Evolutionary conservation across 2,329 filamentous ascomycete genomes (phyloP).

Genomic region (Massarina eburnea): DNA sequence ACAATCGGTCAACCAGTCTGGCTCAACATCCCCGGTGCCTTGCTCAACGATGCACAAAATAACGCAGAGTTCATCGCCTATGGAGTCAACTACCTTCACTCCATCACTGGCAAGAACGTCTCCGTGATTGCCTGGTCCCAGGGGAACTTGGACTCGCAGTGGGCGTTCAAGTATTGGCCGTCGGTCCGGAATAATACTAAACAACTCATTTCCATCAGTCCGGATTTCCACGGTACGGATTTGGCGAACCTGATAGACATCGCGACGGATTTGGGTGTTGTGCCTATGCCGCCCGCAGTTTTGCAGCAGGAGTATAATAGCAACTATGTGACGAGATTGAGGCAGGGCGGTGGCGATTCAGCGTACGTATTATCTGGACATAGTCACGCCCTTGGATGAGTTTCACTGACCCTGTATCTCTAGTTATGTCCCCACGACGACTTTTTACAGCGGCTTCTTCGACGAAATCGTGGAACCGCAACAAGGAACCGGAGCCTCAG

Average conservation of each 20-base stretch:
- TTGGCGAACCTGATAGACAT: constrained; percentile 36
- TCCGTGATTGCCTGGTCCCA: constrained; percentile 59
- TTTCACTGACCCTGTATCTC: no score
- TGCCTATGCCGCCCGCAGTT: constrained; percentile 41
- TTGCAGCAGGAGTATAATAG: constrained; percentile 53
- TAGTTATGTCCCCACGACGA: constrained; percentile 60
- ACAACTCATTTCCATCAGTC: constrained; percentile 56
- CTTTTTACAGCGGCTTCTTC: constrained; percentile 51
- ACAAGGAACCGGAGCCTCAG: constrained; percentile 50
- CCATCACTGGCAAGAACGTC: constrained; percentile 42
- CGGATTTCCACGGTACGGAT: constrained; percentile 56
- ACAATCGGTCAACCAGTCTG: constrained; percentile 55
- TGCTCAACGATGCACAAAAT: constrained; percentile 52
- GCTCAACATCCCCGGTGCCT: constrained; percentile 56
- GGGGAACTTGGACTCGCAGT: constrained; percentile 57
- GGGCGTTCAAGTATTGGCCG: constrained; percentile 62
- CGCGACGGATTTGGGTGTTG: constrained; percentile 25
- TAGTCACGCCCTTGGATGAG: no score
- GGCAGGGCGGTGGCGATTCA: constrained; percentile 50
- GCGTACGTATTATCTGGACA: no score
- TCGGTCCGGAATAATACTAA: constrained; percentile 48
- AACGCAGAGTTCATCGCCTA: constrained; percentile 61
- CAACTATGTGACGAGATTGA: constrained; percentile 48
- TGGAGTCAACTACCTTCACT: constrained; percentile 59
- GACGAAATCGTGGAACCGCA: constrained; percentile 59